Evolutionary conservation across 1,284 basidiomycete genomes (phyloP), one percentile per base, ranked within the genome.

Genomic region (Phellinidium pouzarii): DNA sequence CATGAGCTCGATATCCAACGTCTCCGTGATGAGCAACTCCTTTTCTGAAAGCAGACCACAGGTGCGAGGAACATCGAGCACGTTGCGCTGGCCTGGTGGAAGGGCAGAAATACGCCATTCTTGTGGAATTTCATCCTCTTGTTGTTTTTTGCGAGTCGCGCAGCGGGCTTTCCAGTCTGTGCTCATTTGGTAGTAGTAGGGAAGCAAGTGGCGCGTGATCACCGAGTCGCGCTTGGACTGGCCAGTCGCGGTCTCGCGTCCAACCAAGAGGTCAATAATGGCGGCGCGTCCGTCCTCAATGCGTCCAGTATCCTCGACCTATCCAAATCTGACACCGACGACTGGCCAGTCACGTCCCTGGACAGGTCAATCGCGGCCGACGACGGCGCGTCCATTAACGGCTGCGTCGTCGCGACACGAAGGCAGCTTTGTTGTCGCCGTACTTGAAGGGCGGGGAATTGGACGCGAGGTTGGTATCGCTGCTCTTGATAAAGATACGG

Each of bases 401-500:
- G 72, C 79, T 6, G 75, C 71, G 4, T 84, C 84, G 2, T 72
- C 73, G 8, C 70, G 73, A 40, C 71, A 76, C 50, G 83, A 87
- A 58, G 73, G 71, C 0, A 82, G 68, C 53, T 80, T 80, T 63
- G 68, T 87, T 3, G 71, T 88, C 34, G 82, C 87, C 4, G 65
- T 90, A 17, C 67, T 89, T 11, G 87, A 90, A 66, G 83, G 87
- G 6, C 73, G 87, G 34, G 87, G 88, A 2, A 72, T 85, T 20
- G 83, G 84, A 0, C 74, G 85, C 37, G 91, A 94, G 66, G 80
- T 94, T 2, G 92, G 92, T 3, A 80, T 94, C 34, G 91, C 91
- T 1, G 86, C 87, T 0, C 72, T 93, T n/a, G 84, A 92, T 55
- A 78, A 76, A 58, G 84, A 87, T 36, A 93, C 88, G 0, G 91